A percentile compares a stretch with the other conserved stretches of the same genome.
Evolutionary conservation across 1,139 yeast genomes (phyloP).

Genomic region (Candida albicans): DNA sequence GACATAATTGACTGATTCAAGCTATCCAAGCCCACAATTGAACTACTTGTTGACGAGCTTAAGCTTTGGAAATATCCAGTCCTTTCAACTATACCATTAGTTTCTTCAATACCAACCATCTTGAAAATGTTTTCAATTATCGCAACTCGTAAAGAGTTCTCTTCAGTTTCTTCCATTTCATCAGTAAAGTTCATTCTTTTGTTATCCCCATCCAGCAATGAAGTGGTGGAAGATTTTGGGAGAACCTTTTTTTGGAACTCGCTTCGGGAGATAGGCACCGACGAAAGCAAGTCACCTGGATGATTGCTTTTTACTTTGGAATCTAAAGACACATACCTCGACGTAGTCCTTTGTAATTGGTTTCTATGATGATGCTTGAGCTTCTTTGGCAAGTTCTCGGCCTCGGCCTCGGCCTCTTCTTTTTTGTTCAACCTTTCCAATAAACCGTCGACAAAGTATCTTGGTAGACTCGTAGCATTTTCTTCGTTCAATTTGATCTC

Average conservation of each 20-base stretch:
- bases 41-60: slow-evolving; percentile 11
- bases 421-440: slow-evolving; percentile 37
- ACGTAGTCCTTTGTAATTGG: slow-evolving; percentile 23
- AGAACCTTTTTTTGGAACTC: slow-evolving; percentile 19
- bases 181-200: slow-evolving; percentile 41
- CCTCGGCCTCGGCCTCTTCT: neutral
- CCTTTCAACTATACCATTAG: slow-evolving; percentile 9
- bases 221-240: slow-evolving; percentile 8
- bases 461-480: slow-evolving; percentile 50
- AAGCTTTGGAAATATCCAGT: slow-evolving; percentile 8
- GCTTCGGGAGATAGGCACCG: slow-evolving; percentile 69
- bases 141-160: slow-evolving; percentile 65
- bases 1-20: slow-evolving; percentile 4
- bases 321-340: slow-evolving; percentile 66
- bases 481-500: slow-evolving; percentile 65
- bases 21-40: slow-evolving; percentile 8
- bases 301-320: slow-evolving; percentile 59
- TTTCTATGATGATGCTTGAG: slow-evolving; percentile 8
- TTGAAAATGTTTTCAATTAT: slow-evolving; percentile 75
- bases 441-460: slow-evolving; percentile 60
- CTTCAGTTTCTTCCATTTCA: slow-evolving; percentile 73
- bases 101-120: slow-evolving; percentile 60
- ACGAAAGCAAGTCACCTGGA: slow-evolving; percentile 84
- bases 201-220: slow-evolving; percentile 7
- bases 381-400: slow-evolving; percentile 4